Evolutionary conservation across 257 asterid genomes (phyloP), one percentile per base, ranked within the genome.

Genomic region (Nicotiana otophora): DNA sequence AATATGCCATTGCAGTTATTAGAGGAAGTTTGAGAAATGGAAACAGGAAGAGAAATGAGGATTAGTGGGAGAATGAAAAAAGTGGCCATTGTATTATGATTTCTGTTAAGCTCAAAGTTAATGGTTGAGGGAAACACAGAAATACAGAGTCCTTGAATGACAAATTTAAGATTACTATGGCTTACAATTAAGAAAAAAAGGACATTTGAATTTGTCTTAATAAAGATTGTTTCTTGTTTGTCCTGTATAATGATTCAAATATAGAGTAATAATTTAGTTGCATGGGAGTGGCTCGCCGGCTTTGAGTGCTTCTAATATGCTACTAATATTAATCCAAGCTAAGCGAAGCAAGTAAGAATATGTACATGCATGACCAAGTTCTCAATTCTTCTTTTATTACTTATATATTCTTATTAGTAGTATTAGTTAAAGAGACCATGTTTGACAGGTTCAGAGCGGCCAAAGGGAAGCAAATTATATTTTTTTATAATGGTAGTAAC

Each of bases 1-100:
- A 87, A 70, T 19, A 92, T 77, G 68, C 92, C 97, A 84, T 92
- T 91, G 87, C 95, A 92, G 9, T 42, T 58, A 16, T 61, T 63
- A 83, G 51, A 46, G 81, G 88, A 67, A 33, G 89, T 30, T 68
- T 92, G 97, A 19, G 93, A 87, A 51, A 85, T 23, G 3, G 90
- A 58, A 64, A 86, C 65, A 70, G 86, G 92, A 81, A 91, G 81
- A 2, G 81, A 84, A 39, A 82, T 12, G 58, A 89, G 6, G 42
- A 86, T 12, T 10, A 84, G 61, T 54, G 83, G 65, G 81, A 78
- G 74, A 81, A 46, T 53, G 80, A 82, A 80, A 36, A 80, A 19
- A 31, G 86, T 82, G 81, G 89, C 83, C 81, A 87, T 84, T 54
- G 58, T 85, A 51, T 17, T 74, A 74, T 58, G 26, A n/a, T 57